Evolutionary conservation across 2,329 filamentous ascomycete species (phyloP).

Genomic region (Metarhizium anisopliae): DNA sequence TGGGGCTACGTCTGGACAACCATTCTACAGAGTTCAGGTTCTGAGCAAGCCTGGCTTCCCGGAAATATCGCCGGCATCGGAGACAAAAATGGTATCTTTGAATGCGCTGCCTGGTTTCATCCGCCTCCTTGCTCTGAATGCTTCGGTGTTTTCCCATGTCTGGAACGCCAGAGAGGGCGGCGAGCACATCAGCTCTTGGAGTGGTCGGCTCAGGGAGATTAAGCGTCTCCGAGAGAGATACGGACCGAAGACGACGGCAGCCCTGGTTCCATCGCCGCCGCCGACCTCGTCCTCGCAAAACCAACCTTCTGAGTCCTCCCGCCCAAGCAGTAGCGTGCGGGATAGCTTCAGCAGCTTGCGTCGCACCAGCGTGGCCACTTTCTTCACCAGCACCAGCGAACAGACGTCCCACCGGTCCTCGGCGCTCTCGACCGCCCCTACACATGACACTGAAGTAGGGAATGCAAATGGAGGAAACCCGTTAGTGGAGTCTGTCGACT

Average conservation of each 20-base stretch:
- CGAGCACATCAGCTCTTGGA: constrained; percentile 85
- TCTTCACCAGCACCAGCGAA: constrained; percentile 50
- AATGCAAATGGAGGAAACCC: constrained; percentile 20
- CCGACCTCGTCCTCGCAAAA: constrained; percentile 15
- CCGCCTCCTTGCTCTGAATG: constrained; percentile 81
- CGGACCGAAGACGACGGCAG: constrained; percentile 29
- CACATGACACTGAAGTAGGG: constrained; percentile 44
- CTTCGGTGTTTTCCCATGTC: constrained; percentile 87
- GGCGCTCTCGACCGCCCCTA: constrained; percentile 42
- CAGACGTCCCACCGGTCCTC: constrained; percentile 49
- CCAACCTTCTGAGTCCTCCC: constrained; percentile 8
- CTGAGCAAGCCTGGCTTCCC: constrained; percentile 85
- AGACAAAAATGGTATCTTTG: constrained; percentile 81
- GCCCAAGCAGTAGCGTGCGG: constrained; percentile 30
- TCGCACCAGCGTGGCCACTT: constrained; percentile 56
- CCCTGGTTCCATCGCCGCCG: constrained; percentile 18
- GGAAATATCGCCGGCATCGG: constrained; percentile 80
- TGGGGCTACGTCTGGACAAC: constrained; percentile 18
- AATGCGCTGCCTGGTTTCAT: constrained; percentile 78
- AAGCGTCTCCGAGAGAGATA: constrained; percentile 68
- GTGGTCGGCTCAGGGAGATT: constrained; percentile 77
- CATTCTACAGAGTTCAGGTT: constrained; percentile 83
- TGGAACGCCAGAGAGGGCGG: constrained; percentile 71
- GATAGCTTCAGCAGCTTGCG: constrained; percentile 54
- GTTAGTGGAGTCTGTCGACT: constrained; percentile 28